A percentile compares a stretch with the other conserved stretches of the same genome.
Evolutionary conservation across 2,329 filamentous ascomycete species (phyloP).

Genomic region (Parastagonospora nodorum): DNA sequence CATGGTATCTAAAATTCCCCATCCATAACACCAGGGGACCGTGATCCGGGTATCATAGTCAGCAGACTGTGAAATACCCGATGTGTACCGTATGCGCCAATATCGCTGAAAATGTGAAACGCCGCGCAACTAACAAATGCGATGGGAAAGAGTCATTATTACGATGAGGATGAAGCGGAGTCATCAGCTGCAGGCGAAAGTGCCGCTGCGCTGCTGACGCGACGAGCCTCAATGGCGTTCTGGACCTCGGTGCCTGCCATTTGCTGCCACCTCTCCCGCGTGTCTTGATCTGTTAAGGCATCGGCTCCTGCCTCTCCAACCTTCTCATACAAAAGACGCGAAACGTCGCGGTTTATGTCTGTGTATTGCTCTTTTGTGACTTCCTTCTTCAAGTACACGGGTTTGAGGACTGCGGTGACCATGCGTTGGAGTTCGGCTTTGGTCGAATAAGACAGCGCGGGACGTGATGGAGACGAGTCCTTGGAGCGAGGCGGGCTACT

Average conservation of each 20-base stretch:
- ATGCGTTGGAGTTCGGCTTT: slow-evolving; percentile 90
- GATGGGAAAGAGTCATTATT: not conserved
- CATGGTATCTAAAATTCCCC: slow-evolving; percentile 4
- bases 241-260: slow-evolving; percentile 80
- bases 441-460: slow-evolving; percentile 73
- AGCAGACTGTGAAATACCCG: not conserved
- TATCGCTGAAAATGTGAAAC: not conserved
- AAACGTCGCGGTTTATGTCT: slow-evolving; percentile 87
- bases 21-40: not conserved
- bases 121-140: not conserved
- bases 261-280: slow-evolving; percentile 73
- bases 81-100: not conserved
- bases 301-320: slow-evolving; percentile 56
- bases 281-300: slow-evolving; percentile 65
- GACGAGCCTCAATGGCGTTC: slow-evolving; percentile 62
- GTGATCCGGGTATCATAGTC: slow-evolving; percentile 1
- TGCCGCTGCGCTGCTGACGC: slow-evolving; percentile 11
- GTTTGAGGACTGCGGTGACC: slow-evolving; percentile 80
- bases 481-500: slow-evolving; percentile 56
- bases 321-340: slow-evolving; percentile 80
- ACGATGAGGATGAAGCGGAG: slow-evolving; percentile 36
- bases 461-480: slow-evolving; percentile 71
- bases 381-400: slow-evolving; percentile 78
- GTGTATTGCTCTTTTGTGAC: slow-evolving; percentile 91
- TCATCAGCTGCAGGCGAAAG: slow-evolving; percentile 34